Conservation (phyloP, 2,329 filamentous ascomycete species). For the Ophiosphaerella herpotricha region DNA sequence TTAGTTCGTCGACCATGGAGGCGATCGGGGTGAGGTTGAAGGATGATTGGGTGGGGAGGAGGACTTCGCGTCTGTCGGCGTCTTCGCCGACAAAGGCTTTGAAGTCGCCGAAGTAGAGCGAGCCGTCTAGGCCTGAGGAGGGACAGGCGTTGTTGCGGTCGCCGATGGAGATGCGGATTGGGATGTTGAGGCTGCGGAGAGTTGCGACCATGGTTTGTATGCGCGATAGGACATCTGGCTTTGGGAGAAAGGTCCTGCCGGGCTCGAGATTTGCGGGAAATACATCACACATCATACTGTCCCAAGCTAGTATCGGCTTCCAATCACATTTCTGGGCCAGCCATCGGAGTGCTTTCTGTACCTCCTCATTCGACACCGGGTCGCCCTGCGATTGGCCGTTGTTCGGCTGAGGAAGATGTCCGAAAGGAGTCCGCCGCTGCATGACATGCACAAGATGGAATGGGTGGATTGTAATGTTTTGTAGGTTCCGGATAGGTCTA, state of each 20-base stretch:
- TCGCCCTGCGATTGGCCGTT: constrained; percentile 23
- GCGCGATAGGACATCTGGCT: constrained; percentile 35
- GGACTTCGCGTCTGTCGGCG: constrained; percentile 27
- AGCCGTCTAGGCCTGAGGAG: constrained; percentile 37
- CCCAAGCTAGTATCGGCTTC: constrained; percentile 42
- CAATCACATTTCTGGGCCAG: constrained; percentile 37
- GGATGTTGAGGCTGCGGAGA: constrained; percentile 34
- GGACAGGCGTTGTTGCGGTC: constrained; percentile 32
- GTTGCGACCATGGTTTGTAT: constrained; percentile 38
- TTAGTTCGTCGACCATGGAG: constrained; percentile 43
- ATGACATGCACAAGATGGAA: constrained; percentile 44
- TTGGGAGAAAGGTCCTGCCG: constrained; percentile 33
- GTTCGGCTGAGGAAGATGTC: constrained; percentile 14
- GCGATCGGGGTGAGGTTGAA: constrained; percentile 41
- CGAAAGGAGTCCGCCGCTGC: constrained; percentile 34
- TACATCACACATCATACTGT: constrained; percentile 44
- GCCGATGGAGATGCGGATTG: constrained; percentile 42
- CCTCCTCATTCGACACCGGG: constrained; percentile 32
- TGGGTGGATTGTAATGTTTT: constrained; percentile 38
- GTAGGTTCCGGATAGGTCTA: constrained; percentile 30
- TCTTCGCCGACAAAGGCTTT: constrained; percentile 36
- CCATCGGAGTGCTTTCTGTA: constrained; percentile 42
- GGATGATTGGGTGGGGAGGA: constrained; percentile 38
- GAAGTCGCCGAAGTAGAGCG: constrained; percentile 43
- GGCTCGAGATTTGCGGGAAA: constrained; percentile 43